A percentile compares a stretch with the other conserved stretches of the same genome.
Evolutionary conservation across 257 asterid genomes (phyloP).

Genomic region (Nicotiana undulata): DNA sequence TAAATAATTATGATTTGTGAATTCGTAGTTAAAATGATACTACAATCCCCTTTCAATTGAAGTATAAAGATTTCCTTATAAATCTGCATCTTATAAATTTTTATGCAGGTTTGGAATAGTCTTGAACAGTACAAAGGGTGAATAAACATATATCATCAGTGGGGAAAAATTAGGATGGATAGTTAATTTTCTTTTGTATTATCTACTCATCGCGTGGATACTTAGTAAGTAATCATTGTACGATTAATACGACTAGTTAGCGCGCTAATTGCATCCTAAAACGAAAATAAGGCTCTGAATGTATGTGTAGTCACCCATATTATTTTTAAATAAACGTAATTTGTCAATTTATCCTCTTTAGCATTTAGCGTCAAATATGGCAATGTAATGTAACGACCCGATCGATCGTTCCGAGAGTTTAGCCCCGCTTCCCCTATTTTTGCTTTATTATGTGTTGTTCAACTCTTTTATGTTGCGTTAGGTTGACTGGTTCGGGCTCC

Average conservation of each 20-base stretch:
- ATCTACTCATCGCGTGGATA: neutral
- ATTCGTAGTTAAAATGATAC: too few relatives aligned
- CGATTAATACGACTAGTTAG: neutral
- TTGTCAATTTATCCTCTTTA: neutral
- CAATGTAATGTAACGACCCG: too few relatives aligned
- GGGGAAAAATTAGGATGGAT: neutral
- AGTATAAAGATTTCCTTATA: neutral
- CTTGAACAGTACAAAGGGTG: neutral
- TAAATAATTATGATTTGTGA: too few relatives aligned
- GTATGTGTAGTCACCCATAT: neutral
- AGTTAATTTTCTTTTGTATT: neutral
- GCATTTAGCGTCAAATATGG: neutral
- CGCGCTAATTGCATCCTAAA: neutral
- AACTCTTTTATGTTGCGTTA: too few relatives aligned
- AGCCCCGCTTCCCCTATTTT: too few relatives aligned
- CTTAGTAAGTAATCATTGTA: neutral
- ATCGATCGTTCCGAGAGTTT: too few relatives aligned
- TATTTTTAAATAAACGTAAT: neutral
- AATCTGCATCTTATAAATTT: too few relatives aligned
- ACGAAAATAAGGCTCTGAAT: neutral
- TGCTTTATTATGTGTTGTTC: too few relatives aligned
- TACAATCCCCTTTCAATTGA: neutral
- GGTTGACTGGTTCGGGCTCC: too few relatives aligned
- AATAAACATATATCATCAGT: neutral
- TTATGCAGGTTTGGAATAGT: neutral